Evolutionary conservation across 768 basidiomycete genomes (phyloP).

Genomic region (Suillus discolor): DNA sequence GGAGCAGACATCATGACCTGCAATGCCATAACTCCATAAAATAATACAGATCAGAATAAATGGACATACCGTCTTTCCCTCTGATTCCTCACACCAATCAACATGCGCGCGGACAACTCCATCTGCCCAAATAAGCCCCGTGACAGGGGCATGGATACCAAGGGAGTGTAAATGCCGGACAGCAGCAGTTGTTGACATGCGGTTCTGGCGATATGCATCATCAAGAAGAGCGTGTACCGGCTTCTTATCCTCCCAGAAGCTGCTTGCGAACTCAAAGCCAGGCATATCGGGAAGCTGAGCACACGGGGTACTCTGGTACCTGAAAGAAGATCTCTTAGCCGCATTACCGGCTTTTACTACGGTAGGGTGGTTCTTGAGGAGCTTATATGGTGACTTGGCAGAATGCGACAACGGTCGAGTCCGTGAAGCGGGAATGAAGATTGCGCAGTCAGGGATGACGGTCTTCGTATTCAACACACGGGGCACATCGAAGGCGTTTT

Average conservation of each 20-base stretch:
- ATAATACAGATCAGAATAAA: conserved; percentile 1
- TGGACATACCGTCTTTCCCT: conserved; percentile 37
- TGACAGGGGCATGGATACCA: conserved; percentile 46
- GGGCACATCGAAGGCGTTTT: conserved; percentile 26
- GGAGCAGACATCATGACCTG: conserved; percentile 55
- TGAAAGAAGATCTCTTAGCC: conserved; percentile 48
- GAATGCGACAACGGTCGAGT: conserved; percentile 46
- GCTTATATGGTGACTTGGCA: conserved; percentile 48
- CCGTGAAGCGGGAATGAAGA: conserved; percentile 44
- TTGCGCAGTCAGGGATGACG: conserved; percentile 50
- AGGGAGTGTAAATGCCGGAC: conserved; percentile 53
- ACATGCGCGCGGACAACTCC: conserved; percentile 55
- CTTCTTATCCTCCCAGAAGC: conserved; percentile 65
- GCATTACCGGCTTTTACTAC: conserved; percentile 39
- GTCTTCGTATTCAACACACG: conserved; percentile 50
- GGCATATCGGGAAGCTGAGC: conserved; percentile 46
- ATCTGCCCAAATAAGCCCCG: conserved; percentile 57
- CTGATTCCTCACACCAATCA: conserved; percentile 50
- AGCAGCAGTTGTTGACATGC: conserved; percentile 54
- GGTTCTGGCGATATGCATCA: conserved; percentile 59
- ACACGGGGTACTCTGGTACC: conserved; percentile 53
- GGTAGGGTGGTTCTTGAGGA: conserved; percentile 43
- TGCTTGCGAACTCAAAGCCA: conserved; percentile 55
- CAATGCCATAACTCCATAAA: neutral
- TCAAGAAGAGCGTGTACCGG: conserved; percentile 49